A percentile compares a stretch with the other conserved stretches of the same genome.
phyloP scores from a whole-genome alignment of 179 eudicot species.

The Patellifolia procumbens region DNA sequence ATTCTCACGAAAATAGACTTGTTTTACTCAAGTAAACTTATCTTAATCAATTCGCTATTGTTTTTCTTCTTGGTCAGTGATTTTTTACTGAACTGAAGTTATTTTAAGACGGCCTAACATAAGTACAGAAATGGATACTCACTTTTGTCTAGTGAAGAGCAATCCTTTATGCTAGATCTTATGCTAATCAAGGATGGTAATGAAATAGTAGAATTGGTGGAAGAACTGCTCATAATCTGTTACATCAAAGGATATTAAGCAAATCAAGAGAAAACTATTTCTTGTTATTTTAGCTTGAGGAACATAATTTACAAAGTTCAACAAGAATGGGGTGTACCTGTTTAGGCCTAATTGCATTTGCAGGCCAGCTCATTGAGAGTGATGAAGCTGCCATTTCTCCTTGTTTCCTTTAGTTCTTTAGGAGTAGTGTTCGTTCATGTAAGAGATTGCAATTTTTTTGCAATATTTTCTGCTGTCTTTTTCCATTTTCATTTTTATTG shows the following conservation, averaged over 20 bases:
- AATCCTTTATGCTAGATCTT: conserved; percentile 14
- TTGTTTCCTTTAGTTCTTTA: neutral
- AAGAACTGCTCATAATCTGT: conserved; percentile 4
- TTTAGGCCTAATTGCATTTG: neutral
- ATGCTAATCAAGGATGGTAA: neutral
- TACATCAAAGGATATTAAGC: neutral
- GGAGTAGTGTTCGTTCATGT: neutral
- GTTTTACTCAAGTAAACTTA: too few relatives aligned
- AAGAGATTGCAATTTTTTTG: neutral
- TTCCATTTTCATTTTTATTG: neutral
- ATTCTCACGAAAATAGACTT: too few relatives aligned
- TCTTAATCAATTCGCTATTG: too few relatives aligned
- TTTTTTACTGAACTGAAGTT: too few relatives aligned
- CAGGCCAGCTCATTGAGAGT: conserved; percentile 7
- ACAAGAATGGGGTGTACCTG: neutral
- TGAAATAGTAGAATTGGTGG: neutral
- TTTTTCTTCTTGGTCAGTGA: too few relatives aligned
- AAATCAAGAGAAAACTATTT: neutral
- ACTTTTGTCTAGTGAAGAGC: neutral
- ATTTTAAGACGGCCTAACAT: too few relatives aligned
- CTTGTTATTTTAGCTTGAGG: neutral
- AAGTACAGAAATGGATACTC: neutral
- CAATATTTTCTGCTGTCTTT: neutral
- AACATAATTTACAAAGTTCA: neutral
- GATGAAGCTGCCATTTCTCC: conserved; percentile 5